phyloP scores from a whole-genome alignment of 2,329 filamentous ascomycete species.

The Raffaelea arxii region DNA sequence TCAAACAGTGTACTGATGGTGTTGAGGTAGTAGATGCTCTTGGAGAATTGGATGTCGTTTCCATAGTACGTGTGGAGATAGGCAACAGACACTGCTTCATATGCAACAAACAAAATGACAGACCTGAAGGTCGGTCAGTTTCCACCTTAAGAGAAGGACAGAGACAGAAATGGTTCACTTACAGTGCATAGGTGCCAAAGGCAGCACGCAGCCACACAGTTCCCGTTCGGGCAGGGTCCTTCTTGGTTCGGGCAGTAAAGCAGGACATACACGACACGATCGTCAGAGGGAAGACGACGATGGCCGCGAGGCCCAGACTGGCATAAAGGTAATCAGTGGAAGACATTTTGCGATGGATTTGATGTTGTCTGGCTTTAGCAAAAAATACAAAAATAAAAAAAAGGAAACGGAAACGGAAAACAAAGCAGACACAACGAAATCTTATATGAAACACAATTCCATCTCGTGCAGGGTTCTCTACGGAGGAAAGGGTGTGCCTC shows the following conservation, averaged over 20 bases:
- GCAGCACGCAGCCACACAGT: slow-evolving; percentile 13
- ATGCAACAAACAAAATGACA: slow-evolving; percentile 1
- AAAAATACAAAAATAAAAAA: too few relatives aligned
- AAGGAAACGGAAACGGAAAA: too few relatives aligned
- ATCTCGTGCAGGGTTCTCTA: too few relatives aligned
- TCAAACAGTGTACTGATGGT: slow-evolving; percentile 2
- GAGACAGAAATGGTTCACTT: not conserved
- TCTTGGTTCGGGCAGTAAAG: slow-evolving; percentile 10
- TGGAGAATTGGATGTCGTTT: not conserved
- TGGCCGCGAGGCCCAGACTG: slow-evolving; percentile 4
- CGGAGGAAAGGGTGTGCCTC: too few relatives aligned
- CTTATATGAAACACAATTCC: too few relatives aligned
- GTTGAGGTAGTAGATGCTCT: slow-evolving; percentile 4
- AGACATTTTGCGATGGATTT: not conserved
- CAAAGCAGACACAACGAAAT: too few relatives aligned
- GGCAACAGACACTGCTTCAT: not conserved
- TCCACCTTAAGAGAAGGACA: too few relatives aligned
- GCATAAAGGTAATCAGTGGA: not conserved
- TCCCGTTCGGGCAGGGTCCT: slow-evolving; percentile 15
- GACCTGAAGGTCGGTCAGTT: not conserved
- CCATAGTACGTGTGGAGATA: not conserved
- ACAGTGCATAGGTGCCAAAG: slow-evolving; percentile 12
- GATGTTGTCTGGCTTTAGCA: too few relatives aligned
- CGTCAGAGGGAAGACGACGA: slow-evolving; percentile 13
- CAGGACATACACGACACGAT: slow-evolving; percentile 13